Percentiles rank a stretch among this genome's conserved stretches.
phyloP scores from a whole-genome alignment of 1,284 basidiomycete genomes.

The Cutaneotrichosporon mucoides region DNA sequence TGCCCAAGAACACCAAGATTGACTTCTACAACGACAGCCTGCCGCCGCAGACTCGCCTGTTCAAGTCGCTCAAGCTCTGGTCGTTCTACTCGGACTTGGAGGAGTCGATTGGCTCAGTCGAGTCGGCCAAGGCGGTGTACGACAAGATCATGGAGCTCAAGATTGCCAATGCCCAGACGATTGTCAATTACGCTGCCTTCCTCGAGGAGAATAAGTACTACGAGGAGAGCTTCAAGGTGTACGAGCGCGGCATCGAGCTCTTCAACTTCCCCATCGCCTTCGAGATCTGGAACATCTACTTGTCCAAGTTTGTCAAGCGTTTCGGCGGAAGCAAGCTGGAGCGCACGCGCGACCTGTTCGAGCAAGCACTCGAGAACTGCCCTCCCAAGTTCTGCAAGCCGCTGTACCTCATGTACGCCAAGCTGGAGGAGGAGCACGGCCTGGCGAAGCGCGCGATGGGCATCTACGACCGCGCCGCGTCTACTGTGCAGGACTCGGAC shows the following conservation, averaged over 20 bases:
- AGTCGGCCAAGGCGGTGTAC: constrained; percentile 87
- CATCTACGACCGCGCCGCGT: constrained; percentile 88
- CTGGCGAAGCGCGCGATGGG: constrained; percentile 94
- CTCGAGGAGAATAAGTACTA: constrained; percentile 97
- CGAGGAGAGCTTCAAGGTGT: constrained; percentile 98
- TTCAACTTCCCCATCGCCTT: constrained; percentile 98
- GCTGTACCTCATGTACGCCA: constrained; percentile 90
- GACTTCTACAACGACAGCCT: constrained; percentile 92
- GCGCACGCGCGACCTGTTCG: constrained; percentile 91
- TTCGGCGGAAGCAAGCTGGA: constrained; percentile 94
- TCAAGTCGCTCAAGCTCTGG: constrained; percentile 98
- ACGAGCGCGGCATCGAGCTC: constrained; percentile 93
- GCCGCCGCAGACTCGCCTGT: constrained; percentile 80
- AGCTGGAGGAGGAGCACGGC: constrained; percentile 91
- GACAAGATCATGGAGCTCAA: constrained; percentile 96
- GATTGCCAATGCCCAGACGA: constrained; percentile 97
- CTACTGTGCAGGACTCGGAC: constrained; percentile 79
- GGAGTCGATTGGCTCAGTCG: constrained; percentile 91
- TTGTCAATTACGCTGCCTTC: constrained; percentile 96
- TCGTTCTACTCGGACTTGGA: constrained; percentile 97
- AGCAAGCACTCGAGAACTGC: constrained; percentile 95
- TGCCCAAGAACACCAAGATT: constrained; percentile 84
- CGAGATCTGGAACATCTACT: constrained; percentile 98
- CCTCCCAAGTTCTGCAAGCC: constrained; percentile 92
- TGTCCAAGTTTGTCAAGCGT: constrained; percentile 94